Conservation (phyloP, 176 grass and related monocot species). For the Oryza nivara region DNA sequence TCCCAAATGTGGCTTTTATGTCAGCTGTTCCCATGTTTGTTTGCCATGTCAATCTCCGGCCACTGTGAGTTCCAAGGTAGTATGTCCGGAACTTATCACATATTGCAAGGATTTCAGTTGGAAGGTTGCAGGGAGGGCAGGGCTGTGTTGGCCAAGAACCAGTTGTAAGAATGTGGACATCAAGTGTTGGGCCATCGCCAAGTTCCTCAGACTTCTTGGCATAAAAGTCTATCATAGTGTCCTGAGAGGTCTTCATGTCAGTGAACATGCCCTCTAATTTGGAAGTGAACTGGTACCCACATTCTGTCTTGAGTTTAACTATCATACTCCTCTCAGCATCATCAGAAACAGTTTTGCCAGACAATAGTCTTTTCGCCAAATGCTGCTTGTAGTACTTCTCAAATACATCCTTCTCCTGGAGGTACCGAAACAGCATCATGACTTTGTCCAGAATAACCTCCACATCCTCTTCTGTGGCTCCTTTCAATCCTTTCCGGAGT, state of each 20-base stretch:
- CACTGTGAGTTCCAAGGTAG: slow-evolving; percentile 95
- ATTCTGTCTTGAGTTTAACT: slow-evolving; percentile 97
- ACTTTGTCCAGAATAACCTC: slow-evolving; percentile 92
- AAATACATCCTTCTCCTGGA: slow-evolving; percentile 99
- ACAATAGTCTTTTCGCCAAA: slow-evolving; percentile 85
- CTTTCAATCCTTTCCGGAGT: slow-evolving; percentile 90
- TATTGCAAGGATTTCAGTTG: slow-evolving; percentile 76
- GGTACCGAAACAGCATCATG: slow-evolving; percentile 97
- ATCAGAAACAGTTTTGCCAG: slow-evolving; percentile 87
- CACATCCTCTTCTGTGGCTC: slow-evolving; percentile 89
- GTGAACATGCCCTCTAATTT: slow-evolving; percentile 99
- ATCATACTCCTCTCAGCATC: slow-evolving; percentile 99
- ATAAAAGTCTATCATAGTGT: slow-evolving; percentile 94
- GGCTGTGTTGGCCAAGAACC: slow-evolving; percentile 96
- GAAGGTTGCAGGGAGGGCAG: slow-evolving; percentile 77
- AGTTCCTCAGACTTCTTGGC: slow-evolving; percentile 67
- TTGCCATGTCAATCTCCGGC: slow-evolving; percentile 95
- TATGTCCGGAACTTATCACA: slow-evolving; percentile 86
- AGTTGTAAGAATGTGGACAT: slow-evolving; percentile 95
- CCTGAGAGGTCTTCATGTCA: slow-evolving; percentile 98
- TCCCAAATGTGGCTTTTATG: slow-evolving; percentile 90
- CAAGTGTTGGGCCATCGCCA: slow-evolving; percentile 77
- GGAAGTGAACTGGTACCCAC: slow-evolving; percentile 96
- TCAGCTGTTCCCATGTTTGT: slow-evolving; percentile 99
- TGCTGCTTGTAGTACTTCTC: slow-evolving; percentile 98